Conservation (phyloP, 345 rosid species). For the Eucalyptus decipiens region DNA sequence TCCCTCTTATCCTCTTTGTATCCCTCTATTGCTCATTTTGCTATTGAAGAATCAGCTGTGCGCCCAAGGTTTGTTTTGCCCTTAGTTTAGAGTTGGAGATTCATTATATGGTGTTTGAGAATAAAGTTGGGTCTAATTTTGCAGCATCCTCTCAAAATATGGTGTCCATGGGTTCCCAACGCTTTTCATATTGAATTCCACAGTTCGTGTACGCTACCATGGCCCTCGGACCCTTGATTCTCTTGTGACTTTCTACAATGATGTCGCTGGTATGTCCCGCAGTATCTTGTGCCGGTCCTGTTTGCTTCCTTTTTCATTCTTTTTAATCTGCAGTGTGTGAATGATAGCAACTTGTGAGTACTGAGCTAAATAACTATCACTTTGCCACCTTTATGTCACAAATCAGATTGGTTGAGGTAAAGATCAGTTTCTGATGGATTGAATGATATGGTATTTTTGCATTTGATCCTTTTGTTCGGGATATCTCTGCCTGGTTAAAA, state of each 20-base stretch:
- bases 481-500: not conserved
- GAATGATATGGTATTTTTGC: not conserved
- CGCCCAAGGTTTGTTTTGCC: constrained; percentile 62
- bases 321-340: not conserved
- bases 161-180: constrained; percentile 97
- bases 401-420: not conserved
- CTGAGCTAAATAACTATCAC: not conserved
- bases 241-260: constrained; percentile 59
- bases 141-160: constrained; percentile 85
- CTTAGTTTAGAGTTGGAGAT: not conserved
- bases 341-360: not conserved
- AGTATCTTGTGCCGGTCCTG: not conserved
- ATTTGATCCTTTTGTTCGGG: not conserved
- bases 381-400: not conserved
- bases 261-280: constrained; percentile 48
- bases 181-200: constrained; percentile 72
- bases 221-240: constrained; percentile 68
- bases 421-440: not conserved
- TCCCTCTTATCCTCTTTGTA: constrained; percentile 52
- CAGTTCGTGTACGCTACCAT: constrained; percentile 50
- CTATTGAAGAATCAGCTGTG: constrained; percentile 70
- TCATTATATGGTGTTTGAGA: not conserved
- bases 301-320: not conserved
- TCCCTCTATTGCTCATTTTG: constrained; percentile 63
- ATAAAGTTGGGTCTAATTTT: constrained; percentile 3